phyloP scores from a whole-genome alignment of 2,329 filamentous ascomycete genomes.

The Ophiostoma perfectum region DNA sequence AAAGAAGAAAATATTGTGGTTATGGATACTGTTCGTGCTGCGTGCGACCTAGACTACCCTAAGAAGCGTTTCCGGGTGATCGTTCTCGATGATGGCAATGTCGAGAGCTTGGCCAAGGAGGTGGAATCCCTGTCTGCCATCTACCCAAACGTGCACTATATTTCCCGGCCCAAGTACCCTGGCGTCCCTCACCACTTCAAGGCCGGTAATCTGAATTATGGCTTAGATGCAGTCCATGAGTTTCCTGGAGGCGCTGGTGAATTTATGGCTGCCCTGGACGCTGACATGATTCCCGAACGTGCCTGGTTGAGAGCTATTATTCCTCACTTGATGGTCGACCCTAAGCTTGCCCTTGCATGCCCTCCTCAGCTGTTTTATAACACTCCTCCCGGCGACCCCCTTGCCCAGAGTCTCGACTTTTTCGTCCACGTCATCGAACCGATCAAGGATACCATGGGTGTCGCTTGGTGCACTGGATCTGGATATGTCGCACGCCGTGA shows the following conservation, averaged over 20 bases:
- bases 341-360: slow-evolving; percentile 53
- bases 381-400: slow-evolving; percentile 51
- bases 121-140: slow-evolving; percentile 36
- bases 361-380: slow-evolving; percentile 61
- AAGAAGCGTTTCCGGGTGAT: slow-evolving; percentile 48
- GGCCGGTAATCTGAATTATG: slow-evolving; percentile 60
- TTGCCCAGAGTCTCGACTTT: slow-evolving; percentile 53
- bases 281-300: slow-evolving; percentile 62
- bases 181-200: slow-evolving; percentile 55
- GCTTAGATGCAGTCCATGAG: slow-evolving; percentile 45
- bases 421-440: slow-evolving; percentile 52
- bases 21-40: slow-evolving; percentile 52
- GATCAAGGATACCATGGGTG: slow-evolving; percentile 47
- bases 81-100: slow-evolving; percentile 51
- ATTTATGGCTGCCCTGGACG: slow-evolving; percentile 45
- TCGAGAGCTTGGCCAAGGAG: slow-evolving; percentile 35
- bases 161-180: slow-evolving; percentile 45
- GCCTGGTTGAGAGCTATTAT: slow-evolving; percentile 55
- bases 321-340: slow-evolving; percentile 53
- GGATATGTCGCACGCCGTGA: slow-evolving; percentile 55
- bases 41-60: slow-evolving; percentile 52
- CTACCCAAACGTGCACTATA: slow-evolving; percentile 49
- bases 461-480: slow-evolving; percentile 59
- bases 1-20: slow-evolving; percentile 52
- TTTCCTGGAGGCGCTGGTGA: slow-evolving; percentile 50